Conservation (phyloP, 2,329 filamentous ascomycete species). For the Coniosporium uncinatum region DNA sequence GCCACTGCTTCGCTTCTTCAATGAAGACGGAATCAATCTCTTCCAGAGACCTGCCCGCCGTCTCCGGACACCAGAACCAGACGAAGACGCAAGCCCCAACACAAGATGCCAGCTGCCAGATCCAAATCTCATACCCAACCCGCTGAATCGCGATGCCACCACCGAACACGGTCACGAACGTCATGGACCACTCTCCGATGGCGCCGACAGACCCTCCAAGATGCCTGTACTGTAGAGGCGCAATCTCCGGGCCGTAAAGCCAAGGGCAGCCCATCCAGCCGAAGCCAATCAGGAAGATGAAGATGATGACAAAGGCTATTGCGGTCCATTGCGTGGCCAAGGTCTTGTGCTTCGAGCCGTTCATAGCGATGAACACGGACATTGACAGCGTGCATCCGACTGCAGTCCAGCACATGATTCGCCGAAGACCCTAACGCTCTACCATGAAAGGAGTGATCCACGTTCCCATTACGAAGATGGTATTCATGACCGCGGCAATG, state of each 20-base stretch:
- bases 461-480: slow-evolving; percentile 17
- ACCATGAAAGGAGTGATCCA: slow-evolving; percentile 17
- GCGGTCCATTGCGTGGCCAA: slow-evolving; percentile 18
- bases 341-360: slow-evolving; percentile 7
- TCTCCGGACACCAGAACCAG: slow-evolving; percentile 11
- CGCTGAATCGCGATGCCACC: slow-evolving; percentile 23
- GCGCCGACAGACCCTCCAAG: slow-evolving; percentile 24
- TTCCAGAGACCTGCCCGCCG: background rate
- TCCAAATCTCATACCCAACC: slow-evolving; percentile 28
- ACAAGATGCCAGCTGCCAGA: slow-evolving; percentile 27
- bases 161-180: slow-evolving; percentile 27
- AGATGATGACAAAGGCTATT: slow-evolving; percentile 18
- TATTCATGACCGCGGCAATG: slow-evolving; percentile 18
- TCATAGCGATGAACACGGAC: slow-evolving; percentile 17
- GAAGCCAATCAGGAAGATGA: slow-evolving; percentile 18
- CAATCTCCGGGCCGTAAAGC: slow-evolving; percentile 29
- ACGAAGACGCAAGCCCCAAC: slow-evolving; percentile 16
- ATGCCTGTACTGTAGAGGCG: slow-evolving; percentile 27
- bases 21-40: background rate
- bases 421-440: slow-evolving; percentile 21
- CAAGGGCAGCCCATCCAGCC: slow-evolving; percentile 23
- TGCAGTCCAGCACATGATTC: slow-evolving; percentile 19
- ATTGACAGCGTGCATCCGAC: slow-evolving; percentile 10
- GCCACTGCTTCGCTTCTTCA: background rate
- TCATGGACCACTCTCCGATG: slow-evolving; percentile 27